These are phyloP conservation scores for Canna indica DNA, from an alignment of 176 grass and related monocot species.

Conservation along the genomic window DNA sequence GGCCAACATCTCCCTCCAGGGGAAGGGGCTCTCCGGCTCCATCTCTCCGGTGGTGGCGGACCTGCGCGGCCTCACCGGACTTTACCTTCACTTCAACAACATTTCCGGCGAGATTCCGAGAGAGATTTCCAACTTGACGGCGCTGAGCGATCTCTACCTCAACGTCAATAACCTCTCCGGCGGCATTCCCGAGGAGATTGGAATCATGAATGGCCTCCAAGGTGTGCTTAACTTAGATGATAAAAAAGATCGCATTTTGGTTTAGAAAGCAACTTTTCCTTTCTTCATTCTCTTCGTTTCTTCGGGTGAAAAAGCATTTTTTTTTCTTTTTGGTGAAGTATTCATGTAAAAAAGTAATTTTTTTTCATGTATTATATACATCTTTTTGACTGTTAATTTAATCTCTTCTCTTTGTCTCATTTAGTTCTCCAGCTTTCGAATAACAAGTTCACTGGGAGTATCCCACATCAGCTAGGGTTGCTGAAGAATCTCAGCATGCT, in stretches of 20 bases:
- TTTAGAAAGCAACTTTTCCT: too few relatives aligned
- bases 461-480: conserved; percentile 58
- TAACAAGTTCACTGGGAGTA: conserved; percentile 57
- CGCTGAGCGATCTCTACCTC: conserved; percentile 60
- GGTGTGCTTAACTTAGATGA: conserved; percentile 24
- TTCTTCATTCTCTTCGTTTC: too few relatives aligned
- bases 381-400: too few relatives aligned
- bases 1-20: conserved; percentile 54
- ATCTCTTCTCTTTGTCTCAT: conserved; percentile 13
- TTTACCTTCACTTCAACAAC: conserved; percentile 75
- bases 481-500: conserved; percentile 62
- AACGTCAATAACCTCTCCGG: conserved; percentile 58
- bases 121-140: conserved; percentile 35
- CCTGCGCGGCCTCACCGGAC: conserved; percentile 41
- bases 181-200: conserved; percentile 39
- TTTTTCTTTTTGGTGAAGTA: conserved; percentile 1
- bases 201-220: conserved; percentile 46
- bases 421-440: conserved; percentile 76
- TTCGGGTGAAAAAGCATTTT: neutral
- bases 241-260: neutral
- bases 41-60: conserved; percentile 46
- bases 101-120: conserved; percentile 38
- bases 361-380: neutral
- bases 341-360: neutral
- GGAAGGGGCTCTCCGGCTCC: conserved; percentile 37